Base-by-base conservation (phyloP, 768 basidiomycete species). In the Hydnomerulius pinastri region DNA sequence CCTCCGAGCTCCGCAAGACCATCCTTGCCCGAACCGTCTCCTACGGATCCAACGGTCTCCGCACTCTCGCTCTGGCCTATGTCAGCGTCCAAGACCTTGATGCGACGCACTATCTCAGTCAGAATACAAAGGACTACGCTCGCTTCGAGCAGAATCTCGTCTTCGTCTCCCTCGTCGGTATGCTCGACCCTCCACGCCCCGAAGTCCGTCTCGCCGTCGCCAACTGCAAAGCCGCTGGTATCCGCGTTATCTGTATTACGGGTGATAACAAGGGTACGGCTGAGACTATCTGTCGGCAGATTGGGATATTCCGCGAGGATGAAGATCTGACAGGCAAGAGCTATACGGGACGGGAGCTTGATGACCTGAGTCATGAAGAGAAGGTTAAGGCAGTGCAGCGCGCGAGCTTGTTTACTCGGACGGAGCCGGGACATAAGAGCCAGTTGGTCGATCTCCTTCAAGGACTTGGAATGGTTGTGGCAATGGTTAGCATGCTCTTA, bases 221-320 rank as follows among this genome's bases (percentile, higher is more conserved):
- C 28, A 92, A 91, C 66, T 98, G 95, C 74, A 84, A 76, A 59
- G 86, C 90, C 13, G 96, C 95, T 7, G 96, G 96, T 13, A 96
- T 99, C 59, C 82, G 95, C 32, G 93, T 98, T 38, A 85, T 99
- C 59, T 96, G 96, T 62, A 96, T 99, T 67, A 99, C 96, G 3
- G 96, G 96, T 35, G 96, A 98, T 71, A 98, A 97, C 75, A 95
- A 95, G 75, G 86, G 89, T 54, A 99, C 96, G 17, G 96, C 95
- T 37, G 96, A 98, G 77, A 92, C 94, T 24, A 98, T 99, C 60
- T 98, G 94, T 70, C 77, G 92, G 51, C 88, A 94, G 70, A 94
- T 99, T 69, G 95, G 96, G 4, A 92, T 99, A 59, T 97, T 98
- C 62, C 84, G 74, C 33, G 79, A 83, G 55, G 65, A 90, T 54